A percentile compares a stretch with the other conserved stretches of the same genome.
phyloP scores from a whole-genome alignment of 2,329 filamentous ascomycete species.

The Sclerotinia borealis region DNA sequence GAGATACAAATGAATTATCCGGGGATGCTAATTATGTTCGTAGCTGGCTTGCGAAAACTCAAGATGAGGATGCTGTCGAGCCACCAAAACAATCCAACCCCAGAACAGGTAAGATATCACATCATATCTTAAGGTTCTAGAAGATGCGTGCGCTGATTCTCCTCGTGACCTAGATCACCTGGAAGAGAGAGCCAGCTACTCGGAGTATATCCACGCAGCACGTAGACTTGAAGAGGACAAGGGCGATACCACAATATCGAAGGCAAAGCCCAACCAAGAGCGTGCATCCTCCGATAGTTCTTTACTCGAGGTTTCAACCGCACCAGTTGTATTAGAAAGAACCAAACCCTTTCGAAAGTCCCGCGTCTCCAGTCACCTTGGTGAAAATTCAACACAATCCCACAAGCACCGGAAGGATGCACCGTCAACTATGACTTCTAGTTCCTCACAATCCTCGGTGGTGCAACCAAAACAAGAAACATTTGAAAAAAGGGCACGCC shows the following conservation, averaged over 20 bases:
- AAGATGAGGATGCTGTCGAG: conserved; percentile 12
- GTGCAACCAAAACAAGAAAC: conserved; percentile 14
- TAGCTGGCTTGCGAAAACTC: conserved; percentile 27
- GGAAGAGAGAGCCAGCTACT: neutral
- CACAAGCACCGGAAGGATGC: conserved; percentile 14
- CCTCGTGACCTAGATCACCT: neutral
- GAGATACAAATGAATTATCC: conserved; percentile 13
- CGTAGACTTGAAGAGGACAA: neutral
- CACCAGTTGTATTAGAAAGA: neutral
- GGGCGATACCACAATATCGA: neutral
- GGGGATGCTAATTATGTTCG: conserved; percentile 24
- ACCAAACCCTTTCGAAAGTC: neutral
- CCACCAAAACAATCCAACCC: neutral
- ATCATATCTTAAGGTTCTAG: neutral
- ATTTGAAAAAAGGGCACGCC: conserved; percentile 44
- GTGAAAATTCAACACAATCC: neutral
- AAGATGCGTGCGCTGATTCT: neutral
- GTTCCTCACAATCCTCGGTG: neutral
- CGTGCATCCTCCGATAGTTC: conserved; percentile 25
- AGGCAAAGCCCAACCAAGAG: conserved; percentile 11
- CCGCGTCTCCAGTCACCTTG: neutral
- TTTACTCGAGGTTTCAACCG: conserved; percentile 15
- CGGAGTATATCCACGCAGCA: neutral
- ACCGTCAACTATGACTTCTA: conserved; percentile 1
- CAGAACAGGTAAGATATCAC: neutral